Evolutionary conservation across 1,139 yeast species (phyloP).

Genomic region (Yamadazyma friedrichii): DNA sequence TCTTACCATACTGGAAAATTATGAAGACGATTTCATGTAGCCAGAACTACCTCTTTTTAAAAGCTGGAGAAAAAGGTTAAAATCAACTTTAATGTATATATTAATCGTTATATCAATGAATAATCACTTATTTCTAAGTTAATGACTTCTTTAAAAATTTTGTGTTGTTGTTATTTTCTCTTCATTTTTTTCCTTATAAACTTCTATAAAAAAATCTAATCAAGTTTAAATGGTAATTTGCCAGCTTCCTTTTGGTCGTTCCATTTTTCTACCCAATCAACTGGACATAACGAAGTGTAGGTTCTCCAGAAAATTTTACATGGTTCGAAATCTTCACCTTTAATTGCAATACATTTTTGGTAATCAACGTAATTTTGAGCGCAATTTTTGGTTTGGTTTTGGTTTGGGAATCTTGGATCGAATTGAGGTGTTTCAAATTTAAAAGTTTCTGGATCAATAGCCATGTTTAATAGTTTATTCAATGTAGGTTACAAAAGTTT

Average conservation of each 20-base stretch:
- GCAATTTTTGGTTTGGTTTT: constrained; percentile 97
- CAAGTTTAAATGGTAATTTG: constrained; percentile 44
- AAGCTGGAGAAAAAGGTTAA: neutral
- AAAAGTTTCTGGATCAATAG: constrained; percentile 46
- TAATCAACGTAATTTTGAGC: constrained; percentile 97
- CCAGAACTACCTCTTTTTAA: no score
- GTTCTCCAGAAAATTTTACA: constrained; percentile 94
- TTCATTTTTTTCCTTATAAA: constrained; percentile 1
- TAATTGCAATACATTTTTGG: constrained; percentile 93
- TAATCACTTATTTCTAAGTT: constrained; percentile 2
- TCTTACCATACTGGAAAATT: constrained; percentile 55
- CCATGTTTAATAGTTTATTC: constrained; percentile 25
- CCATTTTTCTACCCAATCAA: constrained; percentile 92
- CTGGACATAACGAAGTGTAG: constrained; percentile 88
- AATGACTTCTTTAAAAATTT: neutral
- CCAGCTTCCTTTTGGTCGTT: constrained; percentile 84
- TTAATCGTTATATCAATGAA: constrained; percentile 9
- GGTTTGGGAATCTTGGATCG: constrained; percentile 94
- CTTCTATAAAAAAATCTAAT: constrained; percentile 15
- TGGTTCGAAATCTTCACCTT: constrained; percentile 98
- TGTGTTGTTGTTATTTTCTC: neutral
- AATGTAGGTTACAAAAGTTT: neutral
- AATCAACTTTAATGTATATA: constrained; percentile 3
- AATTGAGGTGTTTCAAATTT: constrained; percentile 80
- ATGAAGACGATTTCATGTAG: constrained; percentile 70